Evolutionary conservation across 2,329 filamentous ascomycete species (phyloP), one percentile per base, ranked within the genome.

Genomic region (Colletotrichum tofieldiae): DNA sequence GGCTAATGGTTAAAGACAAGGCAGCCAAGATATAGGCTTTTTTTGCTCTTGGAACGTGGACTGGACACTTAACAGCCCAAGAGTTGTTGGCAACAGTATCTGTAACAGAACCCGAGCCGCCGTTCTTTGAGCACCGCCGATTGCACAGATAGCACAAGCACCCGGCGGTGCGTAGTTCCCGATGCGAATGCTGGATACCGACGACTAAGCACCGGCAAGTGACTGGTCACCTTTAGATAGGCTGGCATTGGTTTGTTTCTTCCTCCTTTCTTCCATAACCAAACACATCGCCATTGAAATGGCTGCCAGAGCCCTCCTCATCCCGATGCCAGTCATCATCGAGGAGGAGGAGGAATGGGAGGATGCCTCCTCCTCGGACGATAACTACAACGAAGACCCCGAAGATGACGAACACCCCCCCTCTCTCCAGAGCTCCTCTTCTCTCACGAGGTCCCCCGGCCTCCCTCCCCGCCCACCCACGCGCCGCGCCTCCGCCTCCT

Each of bases 281-380:
- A 55, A 45, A 41, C 52, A 49, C n/a, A 32, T 37, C 20, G 14
- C 32, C 52, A 45, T 18, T n/a, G 32, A 56, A 18, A 65, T 65
- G 51, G 29, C 63, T 14, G n/a, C 12, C n/a, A 52, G 2, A 14
- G 47, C 45, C 45, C 11, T 39, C 5, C 41, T 29, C 26, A 29
- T n/a, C 39, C 18, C 14, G 18, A 29, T 54, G 26, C 37, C 61
- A 35, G 18, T n/a, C 45, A 45, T 58, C 39, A 52, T n/a, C 6
- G 63, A 65, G 39, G 63, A 58, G 41, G 41, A 65, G n/a, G 63
- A n/a, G 26, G 41, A 56, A 7, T 65, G 63, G 63, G 51, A 58
- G 32, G 63, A 65, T 20, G 29, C 39, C 14, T 65, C 63, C 63
- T 64, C 61, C 12, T 65, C 63, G 41, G 51, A 56, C 11, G 52